Evolutionary conservation across 352 stramenopile genomes (phyloP).

Genomic region (Phytophthora pini): DNA sequence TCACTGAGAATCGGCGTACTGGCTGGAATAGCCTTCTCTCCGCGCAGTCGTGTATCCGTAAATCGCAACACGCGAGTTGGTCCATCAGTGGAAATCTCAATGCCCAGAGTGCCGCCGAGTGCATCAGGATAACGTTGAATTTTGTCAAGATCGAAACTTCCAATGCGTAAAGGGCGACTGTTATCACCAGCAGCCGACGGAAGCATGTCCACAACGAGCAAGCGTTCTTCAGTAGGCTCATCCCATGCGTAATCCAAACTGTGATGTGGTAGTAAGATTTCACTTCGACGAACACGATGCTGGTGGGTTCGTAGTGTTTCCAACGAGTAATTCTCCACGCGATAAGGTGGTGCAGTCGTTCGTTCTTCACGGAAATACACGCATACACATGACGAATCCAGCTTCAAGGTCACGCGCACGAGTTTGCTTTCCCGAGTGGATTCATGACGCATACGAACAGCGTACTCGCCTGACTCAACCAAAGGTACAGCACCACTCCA

Average conservation of each 20-base stretch:
- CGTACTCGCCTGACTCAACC: constrained; percentile 79
- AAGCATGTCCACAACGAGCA: constrained; percentile 89
- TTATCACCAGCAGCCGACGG: constrained; percentile 88
- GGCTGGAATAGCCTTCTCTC: constrained; percentile 33
- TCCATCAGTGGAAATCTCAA: constrained; percentile 87
- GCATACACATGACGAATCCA: constrained; percentile 79
- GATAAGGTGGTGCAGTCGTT: constrained; percentile 81
- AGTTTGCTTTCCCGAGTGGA: constrained; percentile 82
- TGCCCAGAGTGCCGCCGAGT: constrained; percentile 74
- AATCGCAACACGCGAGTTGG: constrained; percentile 89
- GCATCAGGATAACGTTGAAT: constrained; percentile 81
- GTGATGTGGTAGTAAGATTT: constrained; percentile 88
- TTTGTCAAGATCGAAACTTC: constrained; percentile 83
- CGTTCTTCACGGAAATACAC: constrained; percentile 85
- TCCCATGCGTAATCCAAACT: constrained; percentile 91
- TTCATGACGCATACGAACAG: constrained; percentile 84
- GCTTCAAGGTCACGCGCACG: constrained; percentile 78
- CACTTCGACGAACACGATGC: constrained; percentile 78
- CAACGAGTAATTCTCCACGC: constrained; percentile 90
- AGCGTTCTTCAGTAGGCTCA: constrained; percentile 79
- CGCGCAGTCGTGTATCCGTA: constrained; percentile 80
- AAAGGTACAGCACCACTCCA: constrained; percentile 88
- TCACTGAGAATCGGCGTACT: constrained; percentile 36
- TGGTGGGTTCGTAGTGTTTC: constrained; percentile 89
- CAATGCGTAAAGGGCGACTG: constrained; percentile 84